Evolutionary conservation across 1,284 basidiomycete genomes (phyloP), one percentile per base, ranked within the genome.

Genomic region (Cutaneotrichosporon daszewskae): DNA sequence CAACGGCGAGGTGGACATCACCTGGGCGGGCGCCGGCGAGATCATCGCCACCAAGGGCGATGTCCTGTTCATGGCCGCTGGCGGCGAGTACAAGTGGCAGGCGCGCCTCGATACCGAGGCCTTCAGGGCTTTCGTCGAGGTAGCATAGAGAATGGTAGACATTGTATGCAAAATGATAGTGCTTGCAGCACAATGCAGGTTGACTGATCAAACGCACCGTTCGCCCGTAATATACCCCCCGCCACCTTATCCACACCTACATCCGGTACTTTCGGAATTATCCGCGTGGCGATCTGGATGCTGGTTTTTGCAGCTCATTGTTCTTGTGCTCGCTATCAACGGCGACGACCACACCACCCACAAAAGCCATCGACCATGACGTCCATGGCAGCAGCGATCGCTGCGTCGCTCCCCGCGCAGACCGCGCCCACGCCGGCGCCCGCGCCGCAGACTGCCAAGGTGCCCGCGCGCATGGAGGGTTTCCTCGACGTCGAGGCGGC

Each of bases 401-500:
- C 87, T 62, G 88, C 88, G 26, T 82, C 84, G 20, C 75, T 89
- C 25, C 87, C 87, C 80, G 55, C 79, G 79, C 58, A 57, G 40
- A 54, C 48, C 72, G 79, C 45, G 64, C 79, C 31, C 75, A 79
- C 23, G 76, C 75, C 77, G 41, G 78, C 80, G 24, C 80, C 84
- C 12, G 78, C 77, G 23, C 80, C 60, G 23, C 43, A 55, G 2
- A 41, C 74, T 78, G 58, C 59, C 32, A 62, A 66, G 39, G 88
- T 94, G 54, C 90, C 87, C 19, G 79, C 87, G 10, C 85, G 86
- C 52, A 88, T 90, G 83, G 80, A 87, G 41, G 88, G 86, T 65
- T 82, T 83, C 48, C 83, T 92, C 62, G 89, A 94, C 71, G 84
- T 89, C 54, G 46, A 92, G 73, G 87, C 82, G 29, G 82, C 87